Evolutionary conservation across 2,329 filamentous ascomycete species (phyloP).

Genomic region (Chalara sp.): DNA sequence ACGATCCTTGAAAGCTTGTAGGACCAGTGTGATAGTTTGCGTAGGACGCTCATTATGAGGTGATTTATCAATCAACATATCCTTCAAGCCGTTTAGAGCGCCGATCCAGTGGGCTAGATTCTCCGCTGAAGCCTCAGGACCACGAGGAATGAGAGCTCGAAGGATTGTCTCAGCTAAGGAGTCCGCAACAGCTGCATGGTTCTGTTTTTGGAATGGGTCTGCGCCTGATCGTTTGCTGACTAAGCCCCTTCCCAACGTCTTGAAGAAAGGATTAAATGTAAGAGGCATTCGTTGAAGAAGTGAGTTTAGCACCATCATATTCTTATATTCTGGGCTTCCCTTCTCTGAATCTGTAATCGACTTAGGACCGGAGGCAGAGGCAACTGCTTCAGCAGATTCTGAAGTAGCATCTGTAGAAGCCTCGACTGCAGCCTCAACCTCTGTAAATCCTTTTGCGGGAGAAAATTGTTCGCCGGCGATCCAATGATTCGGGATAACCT

Average conservation of each 20-base stretch:
- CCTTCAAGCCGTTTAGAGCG: constrained; percentile 69
- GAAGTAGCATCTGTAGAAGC: neutral
- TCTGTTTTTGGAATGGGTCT: constrained; percentile 52
- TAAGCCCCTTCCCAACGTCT: constrained; percentile 75
- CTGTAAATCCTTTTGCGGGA: constrained; percentile 8
- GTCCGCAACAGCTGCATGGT: constrained; percentile 48
- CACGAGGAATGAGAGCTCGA: constrained; percentile 48
- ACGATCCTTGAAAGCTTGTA: constrained; percentile 79
- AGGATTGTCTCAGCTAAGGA: constrained; percentile 67
- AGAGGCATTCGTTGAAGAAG: constrained; percentile 73
- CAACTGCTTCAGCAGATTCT: neutral
- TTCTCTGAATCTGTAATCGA: constrained; percentile 36
- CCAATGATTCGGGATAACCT: constrained; percentile 67
- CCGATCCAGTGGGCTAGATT: constrained; percentile 79
- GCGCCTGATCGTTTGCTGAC: constrained; percentile 62
- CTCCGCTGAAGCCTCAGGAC: constrained; percentile 44
- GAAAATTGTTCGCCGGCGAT: constrained; percentile 14
- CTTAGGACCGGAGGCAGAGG: constrained; percentile 19
- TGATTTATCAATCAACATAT: constrained; percentile 66
- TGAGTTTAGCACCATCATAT: constrained; percentile 70
- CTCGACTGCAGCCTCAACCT: constrained; percentile 10
- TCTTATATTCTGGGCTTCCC: constrained; percentile 51
- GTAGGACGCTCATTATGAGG: constrained; percentile 27
- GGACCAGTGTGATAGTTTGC: constrained; percentile 64
- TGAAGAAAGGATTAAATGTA: constrained; percentile 78